Base-by-base conservation (phyloP, 1,139 yeast genomes). In the Candida frijolesensis region DNA sequence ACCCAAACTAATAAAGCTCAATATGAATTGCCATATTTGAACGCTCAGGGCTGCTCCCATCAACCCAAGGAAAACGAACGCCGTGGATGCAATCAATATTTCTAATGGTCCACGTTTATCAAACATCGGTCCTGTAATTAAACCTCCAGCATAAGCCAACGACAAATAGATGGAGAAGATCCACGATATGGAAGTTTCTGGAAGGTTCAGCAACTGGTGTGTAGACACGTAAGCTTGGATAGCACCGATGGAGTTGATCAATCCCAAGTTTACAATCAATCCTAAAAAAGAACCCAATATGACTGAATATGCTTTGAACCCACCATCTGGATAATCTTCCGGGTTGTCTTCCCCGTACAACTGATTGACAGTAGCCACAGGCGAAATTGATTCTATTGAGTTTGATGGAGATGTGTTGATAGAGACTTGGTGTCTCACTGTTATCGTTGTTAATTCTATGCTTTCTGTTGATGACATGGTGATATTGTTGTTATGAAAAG, bases 221-320 rank as follows among this genome's bases (percentile, higher is more conserved):
- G 71, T 68, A 3, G 80, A 66, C 4, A 85, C 70, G 62, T 83
- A 84, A 1, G 87, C 79, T 62, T 85, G 88, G 16, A 85, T 73
- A 12, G 84, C 85, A 51, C 90, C 89, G n/a, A 80, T 74, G 2
- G 87, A 70, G 57, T 84, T 85, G 53, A 80, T 70, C 15, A 85
- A 61, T 1, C 91, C 92, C 60, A 87, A 82, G 6, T 79, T 76
- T 8, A 83, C 80, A 4, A 80, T 68, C 35, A 82, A 68, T 1
- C 89, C 85, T 44, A 82, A 65, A 62, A 84, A 83, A 0, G 87
- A 78, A 1, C 91, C 91, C 6, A 84, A 64, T 0, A 87, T 83
- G 0, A 83, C 89, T 5, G 71, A 55, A 75, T 86, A 83, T 1
- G 89, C 88, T 48, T 64, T 59, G 29, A 64, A 46, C 0, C 89